These are phyloP conservation scores for Emericellopsis terricola DNA, from an alignment of 495 filamentous ascomycete species.

Conservation along the genomic window DNA sequence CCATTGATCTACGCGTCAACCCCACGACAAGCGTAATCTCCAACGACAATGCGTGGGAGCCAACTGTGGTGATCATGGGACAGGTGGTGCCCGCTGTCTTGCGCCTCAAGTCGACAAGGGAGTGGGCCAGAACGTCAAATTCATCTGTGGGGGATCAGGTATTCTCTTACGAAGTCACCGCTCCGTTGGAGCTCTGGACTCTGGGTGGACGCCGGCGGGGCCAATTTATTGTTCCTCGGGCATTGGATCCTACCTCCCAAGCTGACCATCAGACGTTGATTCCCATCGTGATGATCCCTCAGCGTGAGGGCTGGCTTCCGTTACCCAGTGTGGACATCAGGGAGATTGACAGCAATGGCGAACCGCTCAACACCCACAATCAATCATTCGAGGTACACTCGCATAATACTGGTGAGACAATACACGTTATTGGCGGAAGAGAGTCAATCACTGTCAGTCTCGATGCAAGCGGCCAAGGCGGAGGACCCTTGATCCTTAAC, in stretches of 20 bases:
- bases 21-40: too few relatives aligned
- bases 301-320: slow-evolving; percentile 55
- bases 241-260: slow-evolving; percentile 21
- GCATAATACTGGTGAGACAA: slow-evolving; percentile 53
- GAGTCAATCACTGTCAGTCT: slow-evolving; percentile 59
- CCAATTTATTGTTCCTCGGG: slow-evolving; percentile 44
- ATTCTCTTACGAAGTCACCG: slow-evolving; percentile 71
- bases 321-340: slow-evolving; percentile 68
- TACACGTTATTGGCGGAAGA: slow-evolving; percentile 60
- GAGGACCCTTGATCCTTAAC: slow-evolving; percentile 46
- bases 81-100: slow-evolving; percentile 56
- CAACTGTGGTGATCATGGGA: slow-evolving; percentile 40
- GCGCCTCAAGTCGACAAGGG: slow-evolving; percentile 54
- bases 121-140: slow-evolving; percentile 42
- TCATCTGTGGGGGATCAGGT: slow-evolving; percentile 36
- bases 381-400: slow-evolving; percentile 61
- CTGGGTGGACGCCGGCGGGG: slow-evolving; percentile 64
- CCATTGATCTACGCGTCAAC: slow-evolving; percentile 52
- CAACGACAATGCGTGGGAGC: too few relatives aligned
- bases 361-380: not conserved
- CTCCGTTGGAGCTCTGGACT: slow-evolving; percentile 62
- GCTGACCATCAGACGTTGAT: slow-evolving; percentile 27
- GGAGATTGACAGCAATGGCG: slow-evolving; percentile 15
- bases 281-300: slow-evolving; percentile 56
- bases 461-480: slow-evolving; percentile 42